These are phyloP conservation scores for Cyphellophora europaea DNA, from an alignment of 2,329 filamentous ascomycete species.

Conservation along the genomic window DNA sequence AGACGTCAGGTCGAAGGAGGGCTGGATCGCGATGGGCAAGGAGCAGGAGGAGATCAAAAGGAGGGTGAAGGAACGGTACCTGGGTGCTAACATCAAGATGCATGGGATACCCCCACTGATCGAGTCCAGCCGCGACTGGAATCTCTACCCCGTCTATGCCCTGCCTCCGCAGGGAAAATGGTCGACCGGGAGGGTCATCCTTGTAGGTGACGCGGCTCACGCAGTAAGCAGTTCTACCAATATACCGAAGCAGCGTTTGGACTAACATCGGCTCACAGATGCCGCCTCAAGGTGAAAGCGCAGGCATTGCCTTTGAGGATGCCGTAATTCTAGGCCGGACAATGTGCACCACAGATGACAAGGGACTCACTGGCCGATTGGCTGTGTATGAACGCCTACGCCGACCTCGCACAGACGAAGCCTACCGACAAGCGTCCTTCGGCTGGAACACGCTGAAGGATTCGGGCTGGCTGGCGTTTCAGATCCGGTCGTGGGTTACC, in stretches of 20 bases:
- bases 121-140: slow-evolving; percentile 30
- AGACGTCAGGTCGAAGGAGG: slow-evolving; percentile 9
- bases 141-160: slow-evolving; percentile 34
- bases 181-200: slow-evolving; percentile 33
- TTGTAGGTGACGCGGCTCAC: slow-evolving; percentile 38
- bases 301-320: slow-evolving; percentile 10
- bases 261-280: too few species aligned
- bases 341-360: neutral
- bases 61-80: slow-evolving; percentile 32
- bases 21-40: slow-evolving; percentile 21
- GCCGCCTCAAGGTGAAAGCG: slow-evolving; percentile 10
- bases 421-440: slow-evolving; percentile 7
- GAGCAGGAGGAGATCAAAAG: slow-evolving; percentile 33
- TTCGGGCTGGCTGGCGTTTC: slow-evolving; percentile 9
- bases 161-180: slow-evolving; percentile 34
- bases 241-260: too few species aligned
- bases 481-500: slow-evolving; percentile 8
- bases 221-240: slow-evolving; percentile 21
- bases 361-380: slow-evolving; percentile 3
- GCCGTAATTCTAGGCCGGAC: slow-evolving; percentile 8
- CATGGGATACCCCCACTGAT: slow-evolving; percentile 27
- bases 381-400: slow-evolving; percentile 6
- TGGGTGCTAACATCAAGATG: slow-evolving; percentile 27
- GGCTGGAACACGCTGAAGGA: slow-evolving; percentile 12
- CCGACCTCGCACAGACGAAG: slow-evolving; percentile 5